Percentiles rank a stretch among this genome's conserved stretches.
phyloP scores from a whole-genome alignment of 345 rosid genomes.

The Populus tremula region DNA sequence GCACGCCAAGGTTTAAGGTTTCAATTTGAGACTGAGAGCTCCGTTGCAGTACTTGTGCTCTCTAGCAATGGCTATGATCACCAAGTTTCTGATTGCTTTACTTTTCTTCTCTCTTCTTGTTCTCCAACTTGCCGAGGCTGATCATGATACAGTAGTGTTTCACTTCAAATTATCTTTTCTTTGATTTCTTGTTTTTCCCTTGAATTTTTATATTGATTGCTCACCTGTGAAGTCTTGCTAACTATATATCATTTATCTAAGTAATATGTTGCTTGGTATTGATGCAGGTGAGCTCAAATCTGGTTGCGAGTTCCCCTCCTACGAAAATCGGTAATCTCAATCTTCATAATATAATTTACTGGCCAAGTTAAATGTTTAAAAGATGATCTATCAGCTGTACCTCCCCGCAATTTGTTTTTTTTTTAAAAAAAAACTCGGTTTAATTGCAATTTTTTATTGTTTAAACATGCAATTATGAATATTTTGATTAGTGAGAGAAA shows the following conservation, averaged over 20 bases:
- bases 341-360: neutral
- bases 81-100: neutral
- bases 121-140: constrained; percentile 8
- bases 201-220: neutral
- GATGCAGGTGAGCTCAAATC: constrained; percentile 7
- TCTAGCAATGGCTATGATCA: neutral
- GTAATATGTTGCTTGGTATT: neutral
- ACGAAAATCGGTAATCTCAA: constrained; percentile 4
- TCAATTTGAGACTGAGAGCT: neutral
- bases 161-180: neutral
- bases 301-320: neutral
- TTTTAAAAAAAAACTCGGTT: too few species aligned
- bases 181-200: neutral
- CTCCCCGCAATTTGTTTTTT: fast-evolving
- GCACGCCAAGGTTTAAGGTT: neutral
- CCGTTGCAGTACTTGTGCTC: neutral
- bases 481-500: too few species aligned
- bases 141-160: neutral
- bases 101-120: constrained; percentile 8
- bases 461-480: too few species aligned
- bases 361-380: neutral
- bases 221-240: neutral
- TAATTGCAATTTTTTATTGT: too few species aligned
- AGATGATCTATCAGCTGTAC: too few species aligned
- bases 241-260: neutral